These are phyloP conservation scores for Marasmius fiardii DNA, from an alignment of 1,284 basidiomycete genomes.

Conservation along the genomic window DNA sequence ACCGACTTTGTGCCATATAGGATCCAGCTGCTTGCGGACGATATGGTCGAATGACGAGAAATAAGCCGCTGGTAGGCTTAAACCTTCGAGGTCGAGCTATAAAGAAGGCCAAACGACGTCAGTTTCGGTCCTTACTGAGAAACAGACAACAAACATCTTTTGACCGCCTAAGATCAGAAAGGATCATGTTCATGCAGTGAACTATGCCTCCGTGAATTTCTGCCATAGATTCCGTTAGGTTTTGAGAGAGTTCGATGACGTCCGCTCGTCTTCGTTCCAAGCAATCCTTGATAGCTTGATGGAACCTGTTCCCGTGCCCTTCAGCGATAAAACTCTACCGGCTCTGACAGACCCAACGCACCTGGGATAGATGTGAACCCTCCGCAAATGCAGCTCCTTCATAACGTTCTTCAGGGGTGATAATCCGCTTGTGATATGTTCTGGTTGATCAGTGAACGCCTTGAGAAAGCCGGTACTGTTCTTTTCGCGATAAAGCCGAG, in stretches of 20 bases:
- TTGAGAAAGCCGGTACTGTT: conserved; percentile 92
- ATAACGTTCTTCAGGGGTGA: conserved; percentile 91
- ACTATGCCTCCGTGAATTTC: conserved; percentile 93
- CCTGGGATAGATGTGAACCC: conserved; percentile 92
- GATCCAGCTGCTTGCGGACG: conserved; percentile 86
- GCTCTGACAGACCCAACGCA: conserved; percentile 28
- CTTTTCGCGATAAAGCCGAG: conserved; percentile 83
- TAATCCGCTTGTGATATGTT: conserved; percentile 89
- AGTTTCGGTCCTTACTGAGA: not conserved
- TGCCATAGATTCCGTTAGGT: conserved; percentile 82
- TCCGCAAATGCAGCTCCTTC: conserved; percentile 87
- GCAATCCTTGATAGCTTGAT: conserved; percentile 78
- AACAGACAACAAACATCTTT: conserved; percentile 80
- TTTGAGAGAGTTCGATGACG: conserved; percentile 90
- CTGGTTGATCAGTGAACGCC: conserved; percentile 96
- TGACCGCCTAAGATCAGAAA: conserved; percentile 88
- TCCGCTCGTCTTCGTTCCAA: conserved; percentile 85
- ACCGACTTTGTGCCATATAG: conserved; percentile 96
- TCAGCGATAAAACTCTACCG: conserved; percentile 6
- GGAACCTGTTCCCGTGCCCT: conserved; percentile 60
- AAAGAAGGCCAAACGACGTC: not conserved
- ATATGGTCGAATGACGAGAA: conserved; percentile 92
- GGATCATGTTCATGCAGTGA: conserved; percentile 91
- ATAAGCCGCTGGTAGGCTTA: conserved; percentile 92
- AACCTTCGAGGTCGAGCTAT: conserved; percentile 91